These are phyloP conservation scores for Magnaporthiopsis incrustans DNA, from an alignment of 2,329 filamentous ascomycete genomes.

Conservation along the genomic window DNA sequence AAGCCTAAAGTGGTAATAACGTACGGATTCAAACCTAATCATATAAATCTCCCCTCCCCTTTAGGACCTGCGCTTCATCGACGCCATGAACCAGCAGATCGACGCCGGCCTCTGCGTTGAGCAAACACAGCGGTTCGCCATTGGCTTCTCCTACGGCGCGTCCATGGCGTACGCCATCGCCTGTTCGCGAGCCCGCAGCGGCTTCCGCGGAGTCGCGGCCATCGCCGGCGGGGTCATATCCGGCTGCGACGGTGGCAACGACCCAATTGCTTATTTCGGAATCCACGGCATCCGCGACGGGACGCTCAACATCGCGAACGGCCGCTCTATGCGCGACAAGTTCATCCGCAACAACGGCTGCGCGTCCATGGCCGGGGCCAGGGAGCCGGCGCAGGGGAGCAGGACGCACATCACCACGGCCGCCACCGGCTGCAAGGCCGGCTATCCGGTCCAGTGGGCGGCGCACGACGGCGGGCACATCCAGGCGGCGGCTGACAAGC, in stretches of 20 bases:
- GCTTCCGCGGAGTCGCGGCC: slow-evolving; percentile 27
- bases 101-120: slow-evolving; percentile 34
- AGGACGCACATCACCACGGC: slow-evolving; percentile 14
- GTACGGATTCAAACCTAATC: too few relatives aligned
- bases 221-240: slow-evolving; percentile 4
- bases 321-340: slow-evolving; percentile 25
- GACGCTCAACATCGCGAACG: slow-evolving; percentile 21
- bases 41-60: too few relatives aligned
- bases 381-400: slow-evolving; percentile 8
- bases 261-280: slow-evolving; percentile 3
- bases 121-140: slow-evolving; percentile 30
- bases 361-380: slow-evolving; percentile 3
- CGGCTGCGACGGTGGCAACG: slow-evolving; percentile 6
- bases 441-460: slow-evolving; percentile 25
- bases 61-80: slow-evolving; percentile 29
- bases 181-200: slow-evolving; percentile 26
- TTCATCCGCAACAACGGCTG: slow-evolving; percentile 31
- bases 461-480: slow-evolving; percentile 22
- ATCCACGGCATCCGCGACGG: slow-evolving; percentile 18
- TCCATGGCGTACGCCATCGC: slow-evolving; percentile 34
- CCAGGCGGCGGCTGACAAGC: neutral
- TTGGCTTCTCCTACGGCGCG: slow-evolving; percentile 36
- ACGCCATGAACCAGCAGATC: slow-evolving; percentile 27
- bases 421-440: slow-evolving; percentile 21
- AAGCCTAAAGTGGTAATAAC: too few relatives aligned